Conservation (phyloP, 257 asterid genomes). For the Nicotiana otophora region DNA sequence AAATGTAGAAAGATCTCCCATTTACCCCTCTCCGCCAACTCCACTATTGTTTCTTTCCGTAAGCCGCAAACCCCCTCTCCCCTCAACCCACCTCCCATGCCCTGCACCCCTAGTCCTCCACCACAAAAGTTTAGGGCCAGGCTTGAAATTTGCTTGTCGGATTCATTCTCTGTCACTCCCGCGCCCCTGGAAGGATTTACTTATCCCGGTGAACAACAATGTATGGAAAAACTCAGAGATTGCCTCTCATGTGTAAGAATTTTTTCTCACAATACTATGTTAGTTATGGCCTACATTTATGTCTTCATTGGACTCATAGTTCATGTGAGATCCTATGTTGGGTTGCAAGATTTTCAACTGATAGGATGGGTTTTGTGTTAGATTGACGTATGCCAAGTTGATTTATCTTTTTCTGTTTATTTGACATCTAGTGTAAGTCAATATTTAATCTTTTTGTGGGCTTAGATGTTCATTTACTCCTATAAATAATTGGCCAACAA, state of each 20-base stretch:
- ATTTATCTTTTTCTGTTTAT: not conserved
- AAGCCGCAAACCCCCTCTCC: conserved; percentile 19
- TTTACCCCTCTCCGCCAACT: not conserved
- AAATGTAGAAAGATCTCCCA: conserved; percentile 59
- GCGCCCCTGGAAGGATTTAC: conserved; percentile 41
- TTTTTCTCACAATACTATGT: not conserved
- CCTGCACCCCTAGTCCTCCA: conserved; percentile 9
- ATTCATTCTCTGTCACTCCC: conserved; percentile 72
- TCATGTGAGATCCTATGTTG: not conserved
- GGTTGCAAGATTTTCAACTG: not conserved
- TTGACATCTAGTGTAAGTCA: not conserved
- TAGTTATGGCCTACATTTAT: not conserved
- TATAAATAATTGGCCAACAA: not conserved
- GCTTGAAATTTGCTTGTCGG: conserved; percentile 76
- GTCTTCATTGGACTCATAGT: not conserved
- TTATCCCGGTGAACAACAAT: conserved; percentile 57
- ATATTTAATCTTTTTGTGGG: not conserved
- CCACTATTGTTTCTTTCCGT: not conserved
- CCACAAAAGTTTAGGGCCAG: conserved; percentile 51
- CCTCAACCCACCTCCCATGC: conserved; percentile 11
- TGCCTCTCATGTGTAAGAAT: conserved; percentile 54
- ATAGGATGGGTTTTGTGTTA: not conserved
- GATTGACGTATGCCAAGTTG: not conserved
- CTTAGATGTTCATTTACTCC: not conserved
- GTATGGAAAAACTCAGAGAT: conserved; percentile 48